These are phyloP conservation scores for Carex pumila DNA, from an alignment of 176 grass and related monocot genomes.

Conservation along the genomic window DNA sequence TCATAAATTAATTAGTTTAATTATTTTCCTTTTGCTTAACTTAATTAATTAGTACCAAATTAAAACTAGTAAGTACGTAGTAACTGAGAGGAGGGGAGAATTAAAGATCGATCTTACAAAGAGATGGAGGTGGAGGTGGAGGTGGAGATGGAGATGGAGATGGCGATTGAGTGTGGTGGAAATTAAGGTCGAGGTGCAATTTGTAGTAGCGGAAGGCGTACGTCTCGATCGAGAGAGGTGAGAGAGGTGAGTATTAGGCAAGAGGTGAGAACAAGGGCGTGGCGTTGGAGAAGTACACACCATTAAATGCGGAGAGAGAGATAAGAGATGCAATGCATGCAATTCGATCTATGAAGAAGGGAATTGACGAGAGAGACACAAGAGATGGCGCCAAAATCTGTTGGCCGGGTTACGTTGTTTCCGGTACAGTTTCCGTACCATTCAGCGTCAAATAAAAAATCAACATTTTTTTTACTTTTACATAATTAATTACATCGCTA, in stretches of 20 bases:
- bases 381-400: constrained; percentile 12
- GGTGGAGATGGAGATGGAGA: not conserved
- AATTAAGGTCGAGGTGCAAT: not conserved
- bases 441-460: too few relatives aligned
- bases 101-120: not conserved
- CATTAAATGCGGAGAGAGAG: not conserved
- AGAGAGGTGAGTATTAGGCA: not conserved
- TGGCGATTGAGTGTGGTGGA: not conserved
- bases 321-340: not conserved
- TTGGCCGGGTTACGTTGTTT: not conserved
- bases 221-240: not conserved
- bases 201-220: not conserved
- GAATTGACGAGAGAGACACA: too few relatives aligned
- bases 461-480: not conserved
- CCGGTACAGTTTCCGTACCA: too few relatives aligned
- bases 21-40: not conserved
- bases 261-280: not conserved
- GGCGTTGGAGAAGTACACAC: not conserved
- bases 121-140: not conserved
- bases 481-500: not conserved
- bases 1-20: too few relatives aligned
- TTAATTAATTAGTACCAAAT: not conserved
- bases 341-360: not conserved
- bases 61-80: not conserved
- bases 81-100: not conserved